Conservation (phyloP, 805 yeast genomes). For the Isabelozyma heimii region DNA sequence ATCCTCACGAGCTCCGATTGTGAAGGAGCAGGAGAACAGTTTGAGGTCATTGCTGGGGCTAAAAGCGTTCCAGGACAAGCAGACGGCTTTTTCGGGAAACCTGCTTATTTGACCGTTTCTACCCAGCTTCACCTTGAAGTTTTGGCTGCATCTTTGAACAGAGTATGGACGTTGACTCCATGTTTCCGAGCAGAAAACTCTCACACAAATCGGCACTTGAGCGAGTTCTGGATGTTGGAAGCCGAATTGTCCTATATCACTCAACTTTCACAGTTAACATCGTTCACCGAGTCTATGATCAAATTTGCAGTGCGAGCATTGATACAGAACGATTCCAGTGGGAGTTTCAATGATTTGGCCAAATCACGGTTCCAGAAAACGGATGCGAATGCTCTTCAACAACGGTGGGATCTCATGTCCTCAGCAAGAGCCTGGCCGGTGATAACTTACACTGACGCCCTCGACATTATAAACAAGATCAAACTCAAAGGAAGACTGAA, state of each 20-base stretch:
- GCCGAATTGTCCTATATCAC: conserved; percentile 76
- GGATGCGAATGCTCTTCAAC: conserved; percentile 31
- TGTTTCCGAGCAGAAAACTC: conserved; percentile 93
- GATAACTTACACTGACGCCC: conserved; percentile 75
- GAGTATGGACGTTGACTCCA: conserved; percentile 89
- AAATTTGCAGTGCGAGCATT: conserved; percentile 36
- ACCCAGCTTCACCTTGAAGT: conserved; percentile 90
- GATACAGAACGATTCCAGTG: conserved; percentile 12
- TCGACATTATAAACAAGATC: conserved; percentile 45
- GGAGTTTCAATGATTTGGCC: conserved; percentile 22
- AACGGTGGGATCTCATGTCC: conserved; percentile 62
- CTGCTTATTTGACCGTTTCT: conserved; percentile 80
- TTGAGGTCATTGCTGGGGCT: conserved; percentile 46
- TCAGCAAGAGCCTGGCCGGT: conserved; percentile 54
- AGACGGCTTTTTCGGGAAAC: conserved; percentile 58
- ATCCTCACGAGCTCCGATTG: conserved; percentile 86
- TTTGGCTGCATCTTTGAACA: conserved; percentile 63
- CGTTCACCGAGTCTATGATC: conserved; percentile 69
- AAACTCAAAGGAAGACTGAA: conserved; percentile 39
- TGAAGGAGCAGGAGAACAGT: conserved; percentile 96
- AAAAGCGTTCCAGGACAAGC: conserved; percentile 11
- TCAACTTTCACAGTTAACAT: conserved; percentile 57
- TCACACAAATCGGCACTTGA: conserved; percentile 85
- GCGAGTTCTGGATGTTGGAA: conserved; percentile 98
- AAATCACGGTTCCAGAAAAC: conserved; percentile 37